These are phyloP conservation scores for Selaginella tamariscina DNA, from an alignment of 75 land plant genomes.

Conservation along the genomic window DNA sequence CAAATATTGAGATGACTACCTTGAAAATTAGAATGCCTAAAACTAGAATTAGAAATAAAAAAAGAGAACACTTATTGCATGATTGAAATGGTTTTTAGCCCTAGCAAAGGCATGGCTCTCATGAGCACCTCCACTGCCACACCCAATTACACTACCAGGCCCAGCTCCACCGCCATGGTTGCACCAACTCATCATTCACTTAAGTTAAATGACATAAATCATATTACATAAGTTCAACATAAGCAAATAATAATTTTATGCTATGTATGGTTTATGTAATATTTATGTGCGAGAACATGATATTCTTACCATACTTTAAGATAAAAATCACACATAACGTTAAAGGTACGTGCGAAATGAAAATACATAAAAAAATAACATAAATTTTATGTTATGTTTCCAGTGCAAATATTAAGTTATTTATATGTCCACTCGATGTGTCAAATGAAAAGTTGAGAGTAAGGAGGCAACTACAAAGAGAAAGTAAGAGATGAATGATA, in stretches of 20 bases:
- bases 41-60: neutral
- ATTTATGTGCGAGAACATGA: neutral
- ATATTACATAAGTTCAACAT: neutral
- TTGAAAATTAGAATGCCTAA: slow-evolving; percentile 1
- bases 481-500: too few species aligned
- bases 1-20: neutral
- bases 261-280: neutral
- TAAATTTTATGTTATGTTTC: too few species aligned
- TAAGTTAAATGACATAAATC: neutral
- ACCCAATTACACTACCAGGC: neutral
- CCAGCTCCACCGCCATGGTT: neutral
- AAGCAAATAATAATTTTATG: neutral
- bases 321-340: too few species aligned
- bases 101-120: neutral
- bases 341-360: too few species aligned
- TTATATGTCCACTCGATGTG: too few species aligned
- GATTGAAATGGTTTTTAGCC: too few species aligned
- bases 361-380: too few species aligned
- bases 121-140: neutral
- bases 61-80: too few species aligned
- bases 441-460: too few species aligned
- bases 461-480: too few species aligned
- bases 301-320: too few species aligned
- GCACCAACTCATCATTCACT: neutral
- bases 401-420: too few species aligned